Evolutionary conservation across 768 basidiomycete species (phyloP).

Genomic region (Hericium coralloides): DNA sequence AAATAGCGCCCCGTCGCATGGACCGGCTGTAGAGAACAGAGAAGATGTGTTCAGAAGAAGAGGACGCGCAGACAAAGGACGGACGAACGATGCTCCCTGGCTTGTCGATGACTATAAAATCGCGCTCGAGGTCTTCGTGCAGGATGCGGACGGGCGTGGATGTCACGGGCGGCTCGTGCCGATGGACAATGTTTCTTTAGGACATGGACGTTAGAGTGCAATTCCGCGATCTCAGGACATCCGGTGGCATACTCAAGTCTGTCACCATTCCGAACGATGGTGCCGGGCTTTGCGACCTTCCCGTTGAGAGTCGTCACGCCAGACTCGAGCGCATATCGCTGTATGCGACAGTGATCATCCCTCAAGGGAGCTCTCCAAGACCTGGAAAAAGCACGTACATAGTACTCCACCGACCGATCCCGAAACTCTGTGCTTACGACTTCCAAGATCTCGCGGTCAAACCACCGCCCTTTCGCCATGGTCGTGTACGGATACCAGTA

Average conservation of each 20-base stretch:
- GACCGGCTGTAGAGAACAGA: conserved; percentile 51
- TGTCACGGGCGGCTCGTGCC: conserved; percentile 96
- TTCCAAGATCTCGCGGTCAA: conserved; percentile 80
- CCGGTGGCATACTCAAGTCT: conserved; percentile 64
- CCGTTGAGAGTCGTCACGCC: conserved; percentile 96
- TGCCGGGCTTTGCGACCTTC: conserved; percentile 69
- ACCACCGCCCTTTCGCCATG: conserved; percentile 88
- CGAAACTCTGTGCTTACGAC: conserved; percentile 92
- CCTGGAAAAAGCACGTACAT: conserved; percentile 47
- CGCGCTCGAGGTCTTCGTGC: conserved; percentile 64
- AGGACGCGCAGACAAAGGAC: conserved; percentile 5
- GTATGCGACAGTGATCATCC: not conserved
- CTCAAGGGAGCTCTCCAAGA: not conserved
- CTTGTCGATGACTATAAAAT: conserved; percentile 92
- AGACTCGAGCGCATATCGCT: conserved; percentile 73
- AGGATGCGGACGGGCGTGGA: conserved; percentile 75
- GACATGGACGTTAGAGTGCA: not conserved
- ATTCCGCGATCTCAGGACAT: not conserved
- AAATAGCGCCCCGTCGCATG: conserved; percentile 90
- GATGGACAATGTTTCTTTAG: conserved; percentile 78
- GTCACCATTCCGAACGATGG: conserved; percentile 79
- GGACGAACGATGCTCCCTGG: conserved; percentile 88
- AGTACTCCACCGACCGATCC: conserved; percentile 91
- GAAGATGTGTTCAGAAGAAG: not conserved
- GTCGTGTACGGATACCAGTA: conserved; percentile 94